Percentiles rank a stretch among this genome's conserved stretches.
Evolutionary conservation across 495 filamentous ascomycete genomes (phyloP).

Genomic region (Annulohypoxylon maeteangense): DNA sequence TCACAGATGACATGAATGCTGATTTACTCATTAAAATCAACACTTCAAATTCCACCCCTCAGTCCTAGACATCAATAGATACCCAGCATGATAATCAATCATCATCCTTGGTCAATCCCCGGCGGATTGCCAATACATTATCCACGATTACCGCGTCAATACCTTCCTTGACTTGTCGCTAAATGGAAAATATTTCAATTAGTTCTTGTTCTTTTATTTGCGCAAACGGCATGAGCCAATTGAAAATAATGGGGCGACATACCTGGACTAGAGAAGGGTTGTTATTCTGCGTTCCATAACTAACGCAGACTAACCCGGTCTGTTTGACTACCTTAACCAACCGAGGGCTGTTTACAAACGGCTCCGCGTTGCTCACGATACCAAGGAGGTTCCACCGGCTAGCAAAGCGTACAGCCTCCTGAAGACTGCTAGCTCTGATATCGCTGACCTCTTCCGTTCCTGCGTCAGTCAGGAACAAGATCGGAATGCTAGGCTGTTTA

Average conservation of each 20-base stretch:
- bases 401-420: constrained; percentile 95
- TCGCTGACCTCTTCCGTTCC: constrained; percentile 81
- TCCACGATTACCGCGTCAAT: constrained; percentile 98
- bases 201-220: constrained; percentile 30
- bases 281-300: constrained; percentile 91
- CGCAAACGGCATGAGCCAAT: neutral
- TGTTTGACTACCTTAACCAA: constrained; percentile 96
- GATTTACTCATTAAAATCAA: neutral
- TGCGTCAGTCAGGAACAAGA: constrained; percentile 93
- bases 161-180: constrained; percentile 92
- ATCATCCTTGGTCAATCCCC: constrained; percentile 56
- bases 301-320: constrained; percentile 93
- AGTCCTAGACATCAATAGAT: neutral
- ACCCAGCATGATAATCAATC: neutral
- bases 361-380: constrained; percentile 84
- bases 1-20: neutral
- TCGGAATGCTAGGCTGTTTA: constrained; percentile 94
- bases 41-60: neutral
- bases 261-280: constrained; percentile 85
- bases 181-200: constrained; percentile 29
- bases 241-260: constrained; percentile 45
- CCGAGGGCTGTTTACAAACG: constrained; percentile 87
- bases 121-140: constrained; percentile 80
- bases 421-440: constrained; percentile 88
- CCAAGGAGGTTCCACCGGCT: constrained; percentile 93